Evolutionary conservation across 352 stramenopile genomes (phyloP), one percentile per base, ranked within the genome.

Genomic region (Globisporangium echinulatum): DNA sequence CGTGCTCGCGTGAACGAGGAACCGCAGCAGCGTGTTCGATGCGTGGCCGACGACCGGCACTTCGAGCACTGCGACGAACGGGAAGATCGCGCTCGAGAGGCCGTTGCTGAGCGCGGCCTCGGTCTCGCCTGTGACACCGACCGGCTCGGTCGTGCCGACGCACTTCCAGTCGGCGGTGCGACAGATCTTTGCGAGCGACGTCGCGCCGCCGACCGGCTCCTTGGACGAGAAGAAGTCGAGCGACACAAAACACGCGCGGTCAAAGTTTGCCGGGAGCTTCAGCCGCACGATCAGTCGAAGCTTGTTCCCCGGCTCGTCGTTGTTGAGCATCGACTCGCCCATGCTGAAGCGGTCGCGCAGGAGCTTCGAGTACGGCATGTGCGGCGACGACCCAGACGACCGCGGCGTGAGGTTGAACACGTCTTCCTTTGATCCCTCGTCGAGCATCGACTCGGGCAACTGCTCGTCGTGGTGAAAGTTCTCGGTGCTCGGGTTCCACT

Each of bases 401-500:
- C 83, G 79, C 25, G 83, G 83, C 0, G 83, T 93, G 56, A 90
- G 76, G 58, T 93, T 93, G 65, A 93, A 90, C 3, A 93, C 79
- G 54, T 93, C 81, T 36, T 91, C 83, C 63, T 93, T 93, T 1
- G 82, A 87, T 7, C 77, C 87, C 8, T 84, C 74, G 38, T 84
- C 75, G 17, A 88, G 67, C 25, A 33, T 33, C 13, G 75, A 89
- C 25, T 77, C 71, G 0, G 69, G 25, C 2, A 33, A 33, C 25
- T 33, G 58, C 54, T 90, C 80, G 17, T 91, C 81, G 49, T 78
- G 70, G 38, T 78, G 70, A 19, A 83, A 68, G 43, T 71, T 83
- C 52, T 92, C 81, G 0, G 83, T 90, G 55, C 82, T 86, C 49
- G 84, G 84, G 53, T 92, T 92, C 83, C 83, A 95, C 54, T 95